Conservation (phyloP, 768 basidiomycete genomes). For the Exidia glandulosa region DNA sequence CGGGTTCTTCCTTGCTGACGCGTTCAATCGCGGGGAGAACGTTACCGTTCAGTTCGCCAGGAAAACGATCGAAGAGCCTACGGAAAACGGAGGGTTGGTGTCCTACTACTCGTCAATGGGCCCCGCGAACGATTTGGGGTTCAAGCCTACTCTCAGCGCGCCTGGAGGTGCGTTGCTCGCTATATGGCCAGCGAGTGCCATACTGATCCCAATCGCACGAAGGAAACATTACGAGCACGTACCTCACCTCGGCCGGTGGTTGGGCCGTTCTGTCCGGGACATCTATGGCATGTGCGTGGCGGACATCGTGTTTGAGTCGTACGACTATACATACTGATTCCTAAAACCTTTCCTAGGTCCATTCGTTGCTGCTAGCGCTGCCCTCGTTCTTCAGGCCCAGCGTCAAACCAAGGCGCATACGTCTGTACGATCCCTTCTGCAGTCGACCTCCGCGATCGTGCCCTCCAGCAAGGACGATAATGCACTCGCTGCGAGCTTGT, state of each 20-base stretch:
- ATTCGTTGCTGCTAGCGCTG: slow-evolving; percentile 10
- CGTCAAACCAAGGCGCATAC: no score
- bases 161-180: slow-evolving; percentile 5
- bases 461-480: no score
- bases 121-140: slow-evolving; percentile 9
- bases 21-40: not conserved
- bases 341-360: slow-evolving; percentile 21
- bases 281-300: slow-evolving; percentile 9
- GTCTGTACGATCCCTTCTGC: no score
- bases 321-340: slow-evolving; percentile 30
- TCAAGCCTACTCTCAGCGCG: not conserved
- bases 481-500: no score
- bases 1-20: not conserved
- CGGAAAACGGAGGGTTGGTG: slow-evolving; percentile 15
- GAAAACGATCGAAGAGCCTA: slow-evolving; percentile 3
- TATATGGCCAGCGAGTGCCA: not conserved
- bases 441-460: no score
- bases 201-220: no score
- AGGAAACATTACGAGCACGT: slow-evolving; percentile 11
- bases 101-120: slow-evolving; percentile 17
- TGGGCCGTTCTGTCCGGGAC: slow-evolving; percentile 7
- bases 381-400: slow-evolving; percentile 9
- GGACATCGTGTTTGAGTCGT: not conserved
- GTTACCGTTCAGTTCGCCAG: not conserved
- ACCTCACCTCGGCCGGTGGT: slow-evolving; percentile 5